phyloP scores from a whole-genome alignment of 2,329 filamentous ascomycete genomes.

The Fusarium tuaranense region DNA sequence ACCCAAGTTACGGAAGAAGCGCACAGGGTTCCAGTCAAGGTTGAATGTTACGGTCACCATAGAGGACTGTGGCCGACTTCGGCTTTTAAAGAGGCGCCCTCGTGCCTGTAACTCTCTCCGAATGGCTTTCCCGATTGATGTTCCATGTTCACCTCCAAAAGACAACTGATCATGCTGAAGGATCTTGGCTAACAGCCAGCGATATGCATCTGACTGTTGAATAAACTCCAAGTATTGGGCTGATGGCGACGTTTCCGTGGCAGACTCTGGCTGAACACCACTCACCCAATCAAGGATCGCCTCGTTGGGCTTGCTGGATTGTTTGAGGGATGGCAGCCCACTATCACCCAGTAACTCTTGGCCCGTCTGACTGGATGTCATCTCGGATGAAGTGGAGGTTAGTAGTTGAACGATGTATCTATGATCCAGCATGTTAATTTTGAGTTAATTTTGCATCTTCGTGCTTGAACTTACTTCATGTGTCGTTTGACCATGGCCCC shows the following conservation, averaged over 20 bases:
- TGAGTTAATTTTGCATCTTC: background rate
- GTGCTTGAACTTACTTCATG: background rate
- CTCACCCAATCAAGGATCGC: background rate
- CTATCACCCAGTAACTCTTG: background rate
- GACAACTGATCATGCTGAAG: background rate
- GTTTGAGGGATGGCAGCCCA: accelerated
- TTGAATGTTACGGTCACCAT: background rate
- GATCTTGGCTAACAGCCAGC: slow-evolving; percentile 10
- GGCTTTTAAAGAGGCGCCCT: background rate
- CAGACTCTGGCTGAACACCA: background rate
- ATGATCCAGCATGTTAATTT: background rate
- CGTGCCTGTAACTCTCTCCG: background rate
- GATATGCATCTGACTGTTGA: background rate
- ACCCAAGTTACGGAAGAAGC: background rate
- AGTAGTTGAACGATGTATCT: slow-evolving; percentile 1
- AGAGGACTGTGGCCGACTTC: background rate
- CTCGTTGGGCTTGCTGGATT: background rate
- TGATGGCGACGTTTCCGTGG: background rate
- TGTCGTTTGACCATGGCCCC: background rate
- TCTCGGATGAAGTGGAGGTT: background rate
- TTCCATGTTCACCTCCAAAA: background rate
- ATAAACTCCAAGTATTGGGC: slow-evolving; percentile 1
- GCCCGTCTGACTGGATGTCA: background rate
- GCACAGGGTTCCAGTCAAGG: background rate
- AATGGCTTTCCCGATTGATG: background rate